These are phyloP conservation scores for Limtongia smithiae DNA, from an alignment of 805 yeast species.

Conservation along the genomic window DNA sequence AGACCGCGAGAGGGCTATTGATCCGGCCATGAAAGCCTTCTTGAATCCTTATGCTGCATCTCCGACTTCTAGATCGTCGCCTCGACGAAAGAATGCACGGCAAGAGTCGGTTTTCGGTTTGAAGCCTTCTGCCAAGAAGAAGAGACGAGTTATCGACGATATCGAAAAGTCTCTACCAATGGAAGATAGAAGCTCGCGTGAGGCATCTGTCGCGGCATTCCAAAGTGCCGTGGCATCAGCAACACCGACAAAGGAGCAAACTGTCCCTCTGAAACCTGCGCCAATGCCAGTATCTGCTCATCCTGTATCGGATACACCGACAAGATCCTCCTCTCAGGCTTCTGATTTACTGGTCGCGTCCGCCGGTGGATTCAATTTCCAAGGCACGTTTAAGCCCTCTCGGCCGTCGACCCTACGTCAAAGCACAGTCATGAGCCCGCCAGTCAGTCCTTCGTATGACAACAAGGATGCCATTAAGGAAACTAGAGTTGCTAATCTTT, in stretches of 20 bases:
- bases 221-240: conserved; percentile 20
- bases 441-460: conserved; percentile 5
- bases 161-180: conserved; percentile 21
- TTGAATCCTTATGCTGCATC: conserved; percentile 46
- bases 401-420: conserved; percentile 21
- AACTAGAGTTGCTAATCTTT: background rate
- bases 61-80: background rate
- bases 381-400: conserved; percentile 17
- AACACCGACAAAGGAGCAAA: conserved; percentile 7
- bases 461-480: background rate
- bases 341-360: too few species aligned
- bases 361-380: background rate
- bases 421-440: conserved; percentile 21
- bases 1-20: conserved; percentile 18
- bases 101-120: conserved; percentile 12
- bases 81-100: conserved; percentile 8
- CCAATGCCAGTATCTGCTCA: background rate
- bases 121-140: background rate
- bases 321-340: too few species aligned
- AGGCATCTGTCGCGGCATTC: conserved; percentile 4
- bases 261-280: background rate
- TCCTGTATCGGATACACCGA: background rate
- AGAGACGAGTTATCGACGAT: conserved; percentile 13
- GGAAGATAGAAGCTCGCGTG: conserved; percentile 5
- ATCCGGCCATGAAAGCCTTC: conserved; percentile 33